A percentile compares a stretch with the other conserved stretches of the same genome.
Evolutionary conservation across 202 grass and related monocot species (phyloP).

Genomic region (Bolboschoenoplectus hybrid): DNA sequence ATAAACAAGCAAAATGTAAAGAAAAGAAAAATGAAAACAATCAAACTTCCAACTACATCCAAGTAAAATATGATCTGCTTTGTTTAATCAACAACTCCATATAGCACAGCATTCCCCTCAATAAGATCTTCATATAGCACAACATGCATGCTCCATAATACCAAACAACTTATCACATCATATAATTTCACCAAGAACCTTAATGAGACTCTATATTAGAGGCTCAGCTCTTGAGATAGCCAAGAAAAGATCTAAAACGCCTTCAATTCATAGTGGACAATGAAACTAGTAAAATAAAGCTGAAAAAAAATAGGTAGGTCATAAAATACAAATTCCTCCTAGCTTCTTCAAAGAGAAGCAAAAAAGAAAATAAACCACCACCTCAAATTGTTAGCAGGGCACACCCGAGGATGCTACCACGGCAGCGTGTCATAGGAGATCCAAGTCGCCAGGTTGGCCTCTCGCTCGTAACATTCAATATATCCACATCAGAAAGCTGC

Average conservation of each 20-base stretch:
- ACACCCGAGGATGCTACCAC: conserved; percentile 82
- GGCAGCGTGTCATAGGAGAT: conserved; percentile 82
- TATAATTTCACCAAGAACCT: conserved; percentile 25
- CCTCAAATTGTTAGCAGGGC: conserved; percentile 75
- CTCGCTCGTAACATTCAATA: conserved; percentile 72
- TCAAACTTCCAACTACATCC: neutral
- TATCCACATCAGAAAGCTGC: conserved; percentile 81
- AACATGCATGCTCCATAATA: neutral
- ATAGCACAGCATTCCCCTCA: neutral
- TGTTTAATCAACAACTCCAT: conserved; percentile 28
- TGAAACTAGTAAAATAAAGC: conserved; percentile 29
- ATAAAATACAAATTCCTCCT: neutral
- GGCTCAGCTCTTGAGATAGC: neutral
- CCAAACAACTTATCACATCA: conserved; percentile 2
- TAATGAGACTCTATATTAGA: neutral
- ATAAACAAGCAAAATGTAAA: neutral
- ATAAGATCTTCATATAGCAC: neutral
- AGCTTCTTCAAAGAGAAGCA: conserved; percentile 15
- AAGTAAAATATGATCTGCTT: conserved; percentile 27
- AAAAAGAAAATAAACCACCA: conserved; percentile 18
- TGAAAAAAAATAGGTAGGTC: conserved; percentile 1
- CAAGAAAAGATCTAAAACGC: conserved; percentile 25
- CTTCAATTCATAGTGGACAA: conserved; percentile 17
- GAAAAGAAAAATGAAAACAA: conserved; percentile 12
- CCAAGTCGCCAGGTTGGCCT: conserved; percentile 79